Percentiles rank a stretch among this genome's conserved stretches.
These are phyloP conservation scores for Abrus pulchellus DNA, from an alignment of 306 rosid genomes.

Conservation along the genomic window DNA sequence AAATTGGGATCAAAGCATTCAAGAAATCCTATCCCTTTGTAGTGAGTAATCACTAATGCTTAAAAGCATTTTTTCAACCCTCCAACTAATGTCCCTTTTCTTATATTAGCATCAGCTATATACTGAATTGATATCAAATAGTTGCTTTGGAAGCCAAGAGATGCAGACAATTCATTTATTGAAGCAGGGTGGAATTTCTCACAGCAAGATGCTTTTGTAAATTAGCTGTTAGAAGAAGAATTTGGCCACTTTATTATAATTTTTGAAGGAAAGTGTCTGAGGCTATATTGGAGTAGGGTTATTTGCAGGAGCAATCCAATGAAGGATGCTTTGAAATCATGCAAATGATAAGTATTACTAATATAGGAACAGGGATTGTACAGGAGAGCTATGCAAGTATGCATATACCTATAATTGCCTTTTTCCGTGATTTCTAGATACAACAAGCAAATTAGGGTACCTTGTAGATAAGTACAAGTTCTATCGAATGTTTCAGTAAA, in stretches of 20 bases:
- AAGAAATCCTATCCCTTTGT: not conserved
- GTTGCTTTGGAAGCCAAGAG: constrained; percentile 1
- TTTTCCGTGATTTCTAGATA: not conserved
- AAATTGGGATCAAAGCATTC: constrained; percentile 1
- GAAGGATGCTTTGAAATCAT: not conserved
- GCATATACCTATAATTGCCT: not conserved
- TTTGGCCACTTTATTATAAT: not conserved
- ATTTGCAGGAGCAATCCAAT: not conserved
- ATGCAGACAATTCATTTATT: not conserved
- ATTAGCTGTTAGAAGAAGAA: not conserved
- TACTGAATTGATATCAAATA: not conserved
- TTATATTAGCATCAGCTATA: constrained; percentile 6
- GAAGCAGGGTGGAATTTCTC: not conserved
- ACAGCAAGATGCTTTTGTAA: not conserved
- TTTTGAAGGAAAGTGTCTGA: not conserved
- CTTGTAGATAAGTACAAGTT: too few species aligned
- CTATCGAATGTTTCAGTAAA: constrained; percentile 8
- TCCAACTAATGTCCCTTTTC: not conserved
- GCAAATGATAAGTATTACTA: not conserved
- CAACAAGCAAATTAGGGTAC: not conserved
- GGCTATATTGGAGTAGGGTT: not conserved
- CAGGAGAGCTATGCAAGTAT: too few species aligned
- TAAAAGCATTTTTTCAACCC: not conserved
- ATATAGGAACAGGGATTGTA: not conserved
- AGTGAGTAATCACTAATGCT: not conserved